Evolutionary conservation across 495 filamentous ascomycete genomes (phyloP).

Genomic region (Parathielavia appendiculata): DNA sequence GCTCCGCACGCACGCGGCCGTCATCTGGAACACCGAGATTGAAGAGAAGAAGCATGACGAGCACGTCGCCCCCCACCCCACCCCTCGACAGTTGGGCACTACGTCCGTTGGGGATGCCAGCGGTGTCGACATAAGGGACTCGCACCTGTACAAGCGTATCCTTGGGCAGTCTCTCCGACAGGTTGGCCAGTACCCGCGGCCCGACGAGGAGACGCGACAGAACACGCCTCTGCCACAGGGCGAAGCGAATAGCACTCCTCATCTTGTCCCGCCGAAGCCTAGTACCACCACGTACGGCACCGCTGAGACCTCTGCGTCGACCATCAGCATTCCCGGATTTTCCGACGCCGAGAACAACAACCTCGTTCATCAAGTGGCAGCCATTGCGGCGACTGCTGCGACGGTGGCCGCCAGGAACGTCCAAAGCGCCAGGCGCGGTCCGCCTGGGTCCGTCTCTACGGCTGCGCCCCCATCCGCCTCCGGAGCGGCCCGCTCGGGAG

Average conservation of each 20-base stretch:
- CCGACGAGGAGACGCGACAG: conserved; percentile 44
- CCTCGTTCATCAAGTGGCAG: conserved; percentile 76
- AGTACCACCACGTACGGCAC: conserved; percentile 33
- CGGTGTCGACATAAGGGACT: conserved; percentile 63
- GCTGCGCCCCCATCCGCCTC: conserved; percentile 21
- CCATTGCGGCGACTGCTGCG: conserved; percentile 88
- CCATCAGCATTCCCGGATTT: conserved; percentile 59
- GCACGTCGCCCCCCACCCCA: conserved; percentile 30
- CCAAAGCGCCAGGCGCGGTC: conserved; percentile 27
- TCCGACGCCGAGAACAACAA: conserved; percentile 73
- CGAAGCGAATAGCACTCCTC: conserved; percentile 46
- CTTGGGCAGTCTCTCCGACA: conserved; percentile 82
- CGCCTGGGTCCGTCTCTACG: conserved; percentile 22
- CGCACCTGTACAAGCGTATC: conserved; percentile 87
- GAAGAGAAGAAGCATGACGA: conserved; percentile 74
- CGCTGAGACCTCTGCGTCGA: conserved; percentile 33
- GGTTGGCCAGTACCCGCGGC: conserved; percentile 57
- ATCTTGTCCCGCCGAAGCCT: conserved; percentile 68
- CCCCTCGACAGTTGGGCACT: conserved; percentile 40
- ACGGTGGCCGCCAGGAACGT: conserved; percentile 80
- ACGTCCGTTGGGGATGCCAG: conserved; percentile 37
- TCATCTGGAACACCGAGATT: conserved; percentile 87
- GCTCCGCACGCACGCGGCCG: conserved; percentile 87
- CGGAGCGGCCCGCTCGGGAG: conserved; percentile 26
- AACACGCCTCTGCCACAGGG: conserved; percentile 35